Evolutionary conservation across 257 asterid species (phyloP), one percentile per base, ranked within the genome.

Genomic region (Scutellaria galericulata): DNA sequence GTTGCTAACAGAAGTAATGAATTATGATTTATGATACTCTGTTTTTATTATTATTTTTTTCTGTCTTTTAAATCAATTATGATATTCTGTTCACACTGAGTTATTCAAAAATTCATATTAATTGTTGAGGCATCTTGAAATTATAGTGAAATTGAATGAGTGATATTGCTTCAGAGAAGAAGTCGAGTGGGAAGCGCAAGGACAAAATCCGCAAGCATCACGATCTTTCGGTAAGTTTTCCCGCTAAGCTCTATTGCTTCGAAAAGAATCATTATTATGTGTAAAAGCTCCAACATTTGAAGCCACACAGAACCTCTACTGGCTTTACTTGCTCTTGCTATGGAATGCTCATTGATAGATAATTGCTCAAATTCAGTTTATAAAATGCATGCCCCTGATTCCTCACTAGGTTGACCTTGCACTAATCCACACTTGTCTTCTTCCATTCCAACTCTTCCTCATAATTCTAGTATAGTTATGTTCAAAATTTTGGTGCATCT

Each of bases 121-220:
- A 7, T 64, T 67, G 11, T 47, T 64, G 75, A 61, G 48, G 77
- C 58, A 64, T 45, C 67, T 58, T 57, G 68, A 74, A 37, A 52
- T 64, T 22, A 37, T 72, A 50, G 53, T 62, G 68, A 46, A 42
- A 18, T 63, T 78, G 76, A 64, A 50, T n/a, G 35, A n/a, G 65
- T 80, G 73, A 7, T 55, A 45, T 78, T 77, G 71, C 44, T 80
- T 70, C 87, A 94, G 97, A 82, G 65, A 81, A 83, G 77, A 86
- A 88, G 83, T 84, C 89, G 2, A 76, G 81, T 47, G 87, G 74
- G 70, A 91, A 87, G 88, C 89, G 74, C 42, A 82, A 82, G 76
- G 86, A 80, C 78, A 84, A 84, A 81, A 73, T 74, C 73, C 87
- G 52, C 60, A 91, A 84, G 81, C 88, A 60, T 62, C 79, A 72